Evolutionary conservation across 768 basidiomycete genomes (phyloP).

Genomic region (Trametes gibbosa): DNA sequence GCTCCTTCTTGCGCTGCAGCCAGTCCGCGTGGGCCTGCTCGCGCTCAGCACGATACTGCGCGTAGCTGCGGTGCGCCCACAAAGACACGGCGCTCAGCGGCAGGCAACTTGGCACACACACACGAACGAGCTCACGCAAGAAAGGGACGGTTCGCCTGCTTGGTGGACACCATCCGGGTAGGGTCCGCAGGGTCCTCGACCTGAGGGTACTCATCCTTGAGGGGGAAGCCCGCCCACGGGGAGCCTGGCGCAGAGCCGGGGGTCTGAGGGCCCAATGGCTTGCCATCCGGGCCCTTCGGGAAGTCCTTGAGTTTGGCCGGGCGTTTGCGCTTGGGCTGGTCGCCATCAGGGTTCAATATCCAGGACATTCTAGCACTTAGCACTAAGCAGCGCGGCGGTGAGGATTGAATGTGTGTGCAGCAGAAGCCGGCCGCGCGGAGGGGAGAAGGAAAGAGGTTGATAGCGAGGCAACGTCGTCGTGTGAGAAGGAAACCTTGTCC

Average conservation of each 20-base stretch:
- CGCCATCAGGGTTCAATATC: constrained; percentile 47
- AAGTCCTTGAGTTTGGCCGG: constrained; percentile 20
- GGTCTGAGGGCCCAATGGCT: constrained; percentile 15
- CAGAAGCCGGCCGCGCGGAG: neutral
- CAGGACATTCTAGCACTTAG: constrained; percentile 52
- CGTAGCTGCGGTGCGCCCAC: constrained; percentile 45
- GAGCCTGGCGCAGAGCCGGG: constrained; percentile 22
- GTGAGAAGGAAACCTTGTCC: constrained; percentile 10
- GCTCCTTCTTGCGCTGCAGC: constrained; percentile 67
- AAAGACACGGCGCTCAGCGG: constrained; percentile 9
- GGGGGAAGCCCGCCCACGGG: constrained; percentile 29
- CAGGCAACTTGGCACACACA: neutral
- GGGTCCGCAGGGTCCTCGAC: constrained; percentile 63
- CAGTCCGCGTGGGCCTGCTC: constrained; percentile 61
- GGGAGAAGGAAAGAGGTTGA: constrained; percentile 5
- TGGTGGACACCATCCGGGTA: constrained; percentile 71
- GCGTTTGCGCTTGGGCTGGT: constrained; percentile 19
- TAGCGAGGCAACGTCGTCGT: constrained; percentile 6
- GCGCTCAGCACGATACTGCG: constrained; percentile 61
- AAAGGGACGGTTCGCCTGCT: constrained; percentile 83
- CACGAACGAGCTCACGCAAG: constrained; percentile 52
- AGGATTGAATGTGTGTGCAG: neutral
- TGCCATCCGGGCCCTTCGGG: constrained; percentile 16
- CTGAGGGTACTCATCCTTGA: constrained; percentile 42
- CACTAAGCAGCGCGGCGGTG: neutral